phyloP scores from a whole-genome alignment of 208 protist species.

The Leishmania gerbilli region DNA sequence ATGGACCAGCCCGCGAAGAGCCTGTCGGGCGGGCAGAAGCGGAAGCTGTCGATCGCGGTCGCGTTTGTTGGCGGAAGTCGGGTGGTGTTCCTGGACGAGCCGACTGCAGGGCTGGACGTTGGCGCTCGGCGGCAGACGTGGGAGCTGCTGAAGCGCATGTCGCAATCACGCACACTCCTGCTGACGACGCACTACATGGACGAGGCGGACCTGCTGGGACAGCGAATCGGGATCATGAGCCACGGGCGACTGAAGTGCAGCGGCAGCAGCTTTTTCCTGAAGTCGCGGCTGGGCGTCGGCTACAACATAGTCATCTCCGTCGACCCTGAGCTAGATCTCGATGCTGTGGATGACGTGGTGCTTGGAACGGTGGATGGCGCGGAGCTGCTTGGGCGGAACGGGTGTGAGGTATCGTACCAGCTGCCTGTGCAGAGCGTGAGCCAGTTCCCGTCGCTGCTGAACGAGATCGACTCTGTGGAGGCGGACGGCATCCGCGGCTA shows the following conservation, averaged over 20 bases:
- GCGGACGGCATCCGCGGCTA: conserved; percentile 46
- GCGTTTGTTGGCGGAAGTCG: conserved; percentile 77
- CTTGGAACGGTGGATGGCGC: conserved; percentile 21
- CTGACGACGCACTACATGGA: conserved; percentile 96
- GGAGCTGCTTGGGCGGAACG: conserved; percentile 27
- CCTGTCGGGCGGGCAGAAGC: conserved; percentile 86
- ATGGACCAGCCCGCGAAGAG: conserved; percentile 20
- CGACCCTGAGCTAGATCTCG: conserved; percentile 31
- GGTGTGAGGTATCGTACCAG: conserved; percentile 41
- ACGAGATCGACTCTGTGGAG: conserved; percentile 60
- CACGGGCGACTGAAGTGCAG: conserved; percentile 50
- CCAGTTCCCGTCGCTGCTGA: conserved; percentile 43
- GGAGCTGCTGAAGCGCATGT: conserved; percentile 54
- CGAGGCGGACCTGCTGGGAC: conserved; percentile 95
- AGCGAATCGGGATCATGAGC: conserved; percentile 93
- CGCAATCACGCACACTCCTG: conserved; percentile 52
- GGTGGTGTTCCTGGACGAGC: conserved; percentile 89
- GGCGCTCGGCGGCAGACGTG: conserved; percentile 70
- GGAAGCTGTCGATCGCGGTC: conserved; percentile 82
- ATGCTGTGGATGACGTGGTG: conserved; percentile 29
- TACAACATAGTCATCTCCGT: conserved; percentile 48
- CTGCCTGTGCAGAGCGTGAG: conserved; percentile 38
- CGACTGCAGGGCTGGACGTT: conserved; percentile 88
- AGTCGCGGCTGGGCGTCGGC: conserved; percentile 50
- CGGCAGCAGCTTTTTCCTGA: conserved; percentile 59